A percentile compares a stretch with the other conserved stretches of the same genome.
Evolutionary conservation across 2,329 filamentous ascomycete genomes (phyloP).

Genomic region (Monascus ruber): DNA sequence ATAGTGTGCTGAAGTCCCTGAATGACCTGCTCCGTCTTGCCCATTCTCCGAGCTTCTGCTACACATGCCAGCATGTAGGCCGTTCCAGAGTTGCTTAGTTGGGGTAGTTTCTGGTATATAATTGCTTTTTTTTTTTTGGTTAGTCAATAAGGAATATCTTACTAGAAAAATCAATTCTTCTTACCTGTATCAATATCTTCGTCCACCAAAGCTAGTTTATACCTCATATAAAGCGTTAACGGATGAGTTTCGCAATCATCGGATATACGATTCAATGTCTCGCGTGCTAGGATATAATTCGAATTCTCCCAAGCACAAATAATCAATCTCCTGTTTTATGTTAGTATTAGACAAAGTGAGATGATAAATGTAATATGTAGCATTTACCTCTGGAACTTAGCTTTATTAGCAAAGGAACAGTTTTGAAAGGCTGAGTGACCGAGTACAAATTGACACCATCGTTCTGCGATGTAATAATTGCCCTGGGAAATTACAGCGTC

Average conservation of each 20-base stretch:
- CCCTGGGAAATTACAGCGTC: constrained; percentile 46
- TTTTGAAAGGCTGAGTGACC: constrained; percentile 55
- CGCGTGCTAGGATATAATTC: constrained; percentile 43
- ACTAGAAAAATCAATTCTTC: constrained; percentile 42
- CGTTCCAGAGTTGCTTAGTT: constrained; percentile 40
- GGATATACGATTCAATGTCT: constrained; percentile 50
- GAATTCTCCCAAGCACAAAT: constrained; percentile 53
- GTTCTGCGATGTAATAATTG: constrained; percentile 44
- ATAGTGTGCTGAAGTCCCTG: constrained; percentile 50
- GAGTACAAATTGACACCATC: constrained; percentile 59
- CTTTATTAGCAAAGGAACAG: constrained; percentile 53
- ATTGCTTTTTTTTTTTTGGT: constrained; percentile 40
- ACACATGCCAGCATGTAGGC: constrained; percentile 70
- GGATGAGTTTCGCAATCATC: constrained; percentile 47
- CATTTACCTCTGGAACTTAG: constrained; percentile 54
- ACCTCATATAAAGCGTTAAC: constrained; percentile 62
- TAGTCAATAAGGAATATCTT: constrained; percentile 25
- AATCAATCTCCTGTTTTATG: constrained; percentile 55
- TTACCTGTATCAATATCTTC: constrained; percentile 44
- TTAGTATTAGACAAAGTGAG: constrained; percentile 2
- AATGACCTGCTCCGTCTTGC: constrained; percentile 51
- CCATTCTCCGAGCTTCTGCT: constrained; percentile 58
- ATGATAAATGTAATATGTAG: too few species aligned
- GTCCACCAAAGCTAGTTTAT: constrained; percentile 55
- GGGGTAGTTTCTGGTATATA: constrained; percentile 47